phyloP scores from a whole-genome alignment of 805 yeast species.

The Maudiozyma serrabonitensis region DNA sequence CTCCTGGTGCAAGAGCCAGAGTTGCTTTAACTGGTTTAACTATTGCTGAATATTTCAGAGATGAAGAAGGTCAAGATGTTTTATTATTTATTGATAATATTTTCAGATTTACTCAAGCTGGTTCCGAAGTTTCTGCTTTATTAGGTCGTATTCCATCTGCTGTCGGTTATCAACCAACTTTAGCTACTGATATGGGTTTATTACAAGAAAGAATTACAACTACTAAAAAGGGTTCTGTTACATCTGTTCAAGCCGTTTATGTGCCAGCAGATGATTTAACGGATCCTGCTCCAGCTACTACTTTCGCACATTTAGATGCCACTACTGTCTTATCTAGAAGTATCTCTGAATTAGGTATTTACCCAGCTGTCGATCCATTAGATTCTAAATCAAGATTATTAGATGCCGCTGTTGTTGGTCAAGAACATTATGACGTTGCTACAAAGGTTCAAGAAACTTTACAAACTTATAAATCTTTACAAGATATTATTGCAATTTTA shows the following conservation, averaged over 20 bases:
- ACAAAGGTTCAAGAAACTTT: conserved; percentile 93
- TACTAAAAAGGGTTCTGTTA: conserved; percentile 99
- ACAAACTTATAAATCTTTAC: conserved; percentile 99
- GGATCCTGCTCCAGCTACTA: conserved; percentile 99
- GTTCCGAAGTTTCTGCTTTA: conserved; percentile 99
- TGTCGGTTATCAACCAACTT: conserved; percentile 99
- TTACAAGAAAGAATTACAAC: conserved; percentile 99
- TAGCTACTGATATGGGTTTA: conserved; percentile 99
- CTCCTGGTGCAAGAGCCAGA: conserved; percentile 99
- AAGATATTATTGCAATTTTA: conserved; percentile 99
- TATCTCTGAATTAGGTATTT: conserved; percentile 99
- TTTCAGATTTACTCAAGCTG: conserved; percentile 99
- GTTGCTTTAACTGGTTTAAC: conserved; percentile 99
- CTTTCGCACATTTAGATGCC: conserved; percentile 99
- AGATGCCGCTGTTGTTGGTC: conserved; percentile 95
- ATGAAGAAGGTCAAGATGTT: conserved; percentile 99
- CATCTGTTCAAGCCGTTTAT: conserved; percentile 99
- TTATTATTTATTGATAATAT: conserved; percentile 98
- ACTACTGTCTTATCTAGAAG: conserved; percentile 99
- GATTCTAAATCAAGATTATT: conserved; percentile 98
- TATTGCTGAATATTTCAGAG: conserved; percentile 99
- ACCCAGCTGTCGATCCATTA: conserved; percentile 99
- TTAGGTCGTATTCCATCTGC: conserved; percentile 99
- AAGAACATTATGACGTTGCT: conserved; percentile 97
- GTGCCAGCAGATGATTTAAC: conserved; percentile 99